Evolutionary conservation across 352 stramenopile genomes (phyloP), one percentile per base, ranked within the genome.

Genomic region (Phytophthora palmivora): DNA sequence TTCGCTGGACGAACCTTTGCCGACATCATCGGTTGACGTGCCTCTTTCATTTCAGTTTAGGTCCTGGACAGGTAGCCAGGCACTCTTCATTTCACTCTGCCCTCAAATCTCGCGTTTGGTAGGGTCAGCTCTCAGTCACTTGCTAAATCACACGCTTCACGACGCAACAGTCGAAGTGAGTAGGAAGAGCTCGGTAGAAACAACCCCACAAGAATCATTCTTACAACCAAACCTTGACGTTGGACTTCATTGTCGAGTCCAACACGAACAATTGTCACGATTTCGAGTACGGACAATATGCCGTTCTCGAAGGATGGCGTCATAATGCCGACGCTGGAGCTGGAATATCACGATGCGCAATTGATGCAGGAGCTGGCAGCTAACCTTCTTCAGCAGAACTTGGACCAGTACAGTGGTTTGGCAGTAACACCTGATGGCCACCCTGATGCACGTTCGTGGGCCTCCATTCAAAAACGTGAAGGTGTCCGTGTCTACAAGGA

Each of bases 401-500:
- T 78, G 14, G 55, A 72, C 15, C 50, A 70, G 36, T 78, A 72
- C 28, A 64, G 50, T 7, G 22, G 43, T 1, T 11, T 78, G 36
- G 53, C 59, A 4, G 55, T 72, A 16, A 78, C 70, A 2, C 46
- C 50, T 9, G 70, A 78, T 32, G 70, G 70, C 7, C 67, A 74
- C n/a, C 65, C 70, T 6, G 70, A 78, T 46, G 66, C 65, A 16
- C 70, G 65, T 12, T 52, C 45, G 6, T 78, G 70, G 70, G 41
- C 32, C 10, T 49, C 58, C 8, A 60, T 78, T 32, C 65, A 74
- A 42, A 78, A 74, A 44, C 56, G 65, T 2, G 64, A 72, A 18
- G 51, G 61, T 11, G 32, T 74, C 30, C 65, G 51, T 28, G 70
- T 78, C n/a, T 78, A 72, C 46, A 78, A 78, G 70, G 59, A 78